Evolutionary conservation across 140 eudicot species (phyloP).

Genomic region (Erigeron philadelphicus): DNA sequence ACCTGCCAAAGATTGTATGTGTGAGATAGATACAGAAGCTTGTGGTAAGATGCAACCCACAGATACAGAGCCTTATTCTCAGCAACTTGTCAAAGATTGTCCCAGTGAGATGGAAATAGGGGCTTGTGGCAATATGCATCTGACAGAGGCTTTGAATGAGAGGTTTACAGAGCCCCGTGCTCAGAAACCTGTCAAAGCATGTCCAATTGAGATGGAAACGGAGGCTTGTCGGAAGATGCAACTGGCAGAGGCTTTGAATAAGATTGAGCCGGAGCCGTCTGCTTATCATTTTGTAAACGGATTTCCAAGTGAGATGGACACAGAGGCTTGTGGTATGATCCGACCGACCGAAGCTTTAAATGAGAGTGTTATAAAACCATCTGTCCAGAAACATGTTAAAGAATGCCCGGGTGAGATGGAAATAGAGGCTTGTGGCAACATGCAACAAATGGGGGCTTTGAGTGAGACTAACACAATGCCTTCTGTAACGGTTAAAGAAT

Average conservation of each 20-base stretch:
- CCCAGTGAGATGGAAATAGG: slow-evolving; percentile 18
- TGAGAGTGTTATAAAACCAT: slow-evolving; percentile 29
- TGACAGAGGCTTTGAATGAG: slow-evolving; percentile 39
- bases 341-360: slow-evolving; percentile 30
- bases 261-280: slow-evolving; percentile 24
- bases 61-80: slow-evolving; percentile 26
- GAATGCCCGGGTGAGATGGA: slow-evolving; percentile 18
- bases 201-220: slow-evolving; percentile 14
- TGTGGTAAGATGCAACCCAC: slow-evolving; percentile 29
- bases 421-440: slow-evolving; percentile 17
- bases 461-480: slow-evolving; percentile 32
- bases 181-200: slow-evolving; percentile 27
- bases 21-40: slow-evolving; percentile 27
- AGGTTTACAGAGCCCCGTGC: slow-evolving; percentile 17
- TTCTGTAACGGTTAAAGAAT: slow-evolving; percentile 25
- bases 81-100: slow-evolving; percentile 21
- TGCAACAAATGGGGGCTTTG: slow-evolving; percentile 22
- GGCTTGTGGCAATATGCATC: slow-evolving; percentile 14
- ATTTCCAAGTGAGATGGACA: slow-evolving; percentile 18
- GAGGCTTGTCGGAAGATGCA: slow-evolving; percentile 34
- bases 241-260: slow-evolving; percentile 41
- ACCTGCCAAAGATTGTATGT: slow-evolving; percentile 23
- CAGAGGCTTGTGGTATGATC: slow-evolving; percentile 17
- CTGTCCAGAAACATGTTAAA: slow-evolving; percentile 25
- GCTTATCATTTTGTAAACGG: slow-evolving; percentile 21